Conservation (phyloP, 441 rosid species). For the Mallotus japonicus region DNA sequence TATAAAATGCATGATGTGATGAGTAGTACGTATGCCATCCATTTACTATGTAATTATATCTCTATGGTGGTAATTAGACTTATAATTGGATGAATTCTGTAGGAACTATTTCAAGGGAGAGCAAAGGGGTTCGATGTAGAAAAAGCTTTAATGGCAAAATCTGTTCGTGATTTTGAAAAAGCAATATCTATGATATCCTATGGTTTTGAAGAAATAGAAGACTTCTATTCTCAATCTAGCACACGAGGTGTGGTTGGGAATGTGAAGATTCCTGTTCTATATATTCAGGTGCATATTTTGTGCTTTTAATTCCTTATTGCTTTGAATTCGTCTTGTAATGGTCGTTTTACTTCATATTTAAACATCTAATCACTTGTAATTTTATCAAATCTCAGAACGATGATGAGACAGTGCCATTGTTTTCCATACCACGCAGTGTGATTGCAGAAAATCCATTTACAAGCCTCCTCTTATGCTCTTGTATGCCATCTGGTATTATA, state of each 20-base stretch:
- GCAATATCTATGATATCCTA: conserved; percentile 87
- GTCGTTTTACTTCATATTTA: neutral
- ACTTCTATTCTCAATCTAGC: conserved; percentile 78
- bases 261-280: conserved; percentile 91
- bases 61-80: conserved; percentile 23
- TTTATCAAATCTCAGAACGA: conserved; percentile 60
- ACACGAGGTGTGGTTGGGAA: conserved; percentile 65
- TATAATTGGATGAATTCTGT: conserved; percentile 26
- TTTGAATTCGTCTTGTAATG: conserved; percentile 11
- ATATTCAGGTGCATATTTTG: conserved; percentile 67
- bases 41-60: conserved; percentile 16
- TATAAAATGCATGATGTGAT: neutral
- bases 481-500: conserved; percentile 40
- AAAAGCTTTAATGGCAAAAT: conserved; percentile 73
- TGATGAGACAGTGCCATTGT: conserved; percentile 66
- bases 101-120: conserved; percentile 93
- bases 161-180: conserved; percentile 87
- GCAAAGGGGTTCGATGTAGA: conserved; percentile 81
- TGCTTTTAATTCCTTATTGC: conserved; percentile 18
- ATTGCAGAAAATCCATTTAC: conserved; percentile 96
- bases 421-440: conserved; percentile 70
- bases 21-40: conserved; percentile 9
- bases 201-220: conserved; percentile 79
- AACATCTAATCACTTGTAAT: conserved; percentile 27
- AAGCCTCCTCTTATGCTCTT: conserved; percentile 78